These are phyloP conservation scores for Potentilla sterilis DNA, from an alignment of 306 rosid genomes.

Conservation along the genomic window DNA sequence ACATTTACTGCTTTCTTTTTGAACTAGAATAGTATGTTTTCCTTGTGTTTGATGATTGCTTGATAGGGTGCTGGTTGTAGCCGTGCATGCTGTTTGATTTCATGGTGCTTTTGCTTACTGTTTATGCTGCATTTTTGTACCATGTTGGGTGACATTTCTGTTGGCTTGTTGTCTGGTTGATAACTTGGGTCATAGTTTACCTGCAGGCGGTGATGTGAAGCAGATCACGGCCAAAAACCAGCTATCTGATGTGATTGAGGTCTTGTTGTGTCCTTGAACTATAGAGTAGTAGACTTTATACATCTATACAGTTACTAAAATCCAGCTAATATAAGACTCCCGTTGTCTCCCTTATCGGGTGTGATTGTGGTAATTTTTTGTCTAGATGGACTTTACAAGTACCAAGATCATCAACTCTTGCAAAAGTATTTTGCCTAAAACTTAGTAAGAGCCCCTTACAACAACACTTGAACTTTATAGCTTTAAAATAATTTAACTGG, in stretches of 20 bases:
- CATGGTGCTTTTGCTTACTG: slow-evolving; percentile 22
- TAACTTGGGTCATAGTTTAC: slow-evolving; percentile 61
- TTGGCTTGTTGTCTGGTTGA: slow-evolving; percentile 27
- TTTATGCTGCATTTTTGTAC: slow-evolving; percentile 19
- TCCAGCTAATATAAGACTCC: slow-evolving; percentile 18
- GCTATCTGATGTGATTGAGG: slow-evolving; percentile 86
- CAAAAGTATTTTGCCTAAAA: not conserved
- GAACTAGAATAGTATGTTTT: slow-evolving; percentile 20
- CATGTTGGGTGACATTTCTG: not conserved
- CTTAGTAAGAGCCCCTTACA: not conserved
- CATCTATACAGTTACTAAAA: slow-evolving; percentile 24
- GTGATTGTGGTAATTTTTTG: not conserved
- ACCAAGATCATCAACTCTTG: not conserved
- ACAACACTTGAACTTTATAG: not conserved
- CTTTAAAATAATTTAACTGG: not conserved
- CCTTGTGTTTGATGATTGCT: slow-evolving; percentile 22
- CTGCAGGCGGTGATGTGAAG: slow-evolving; percentile 99
- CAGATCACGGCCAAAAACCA: slow-evolving; percentile 66
- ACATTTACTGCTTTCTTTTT: slow-evolving; percentile 38
- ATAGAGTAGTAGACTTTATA: slow-evolving; percentile 27
- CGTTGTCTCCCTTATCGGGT: slow-evolving; percentile 7
- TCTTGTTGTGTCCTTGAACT: slow-evolving; percentile 57
- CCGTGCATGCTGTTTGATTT: slow-evolving; percentile 24
- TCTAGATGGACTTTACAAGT: not conserved
- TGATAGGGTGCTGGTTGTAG: slow-evolving; percentile 26